These are phyloP conservation scores for Sanghuangporus weigelae DNA, from an alignment of 1,284 basidiomycete genomes.

Conservation along the genomic window DNA sequence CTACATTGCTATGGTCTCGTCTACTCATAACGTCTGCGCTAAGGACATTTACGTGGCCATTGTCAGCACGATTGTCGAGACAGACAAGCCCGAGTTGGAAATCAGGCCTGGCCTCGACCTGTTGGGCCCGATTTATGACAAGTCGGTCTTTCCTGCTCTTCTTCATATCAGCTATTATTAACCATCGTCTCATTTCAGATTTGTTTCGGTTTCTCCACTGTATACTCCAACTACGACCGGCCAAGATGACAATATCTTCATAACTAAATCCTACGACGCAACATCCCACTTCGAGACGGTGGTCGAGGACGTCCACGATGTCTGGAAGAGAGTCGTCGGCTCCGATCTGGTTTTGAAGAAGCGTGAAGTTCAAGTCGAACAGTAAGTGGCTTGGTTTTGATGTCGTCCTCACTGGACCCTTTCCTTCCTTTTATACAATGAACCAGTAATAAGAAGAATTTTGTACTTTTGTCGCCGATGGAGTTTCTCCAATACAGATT, in stretches of 20 bases:
- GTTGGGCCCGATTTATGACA: slow-evolving; percentile 91
- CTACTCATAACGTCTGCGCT: slow-evolving; percentile 96
- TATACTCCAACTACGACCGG: slow-evolving; percentile 89
- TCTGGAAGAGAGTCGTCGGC: slow-evolving; percentile 84
- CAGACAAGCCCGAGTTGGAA: slow-evolving; percentile 88
- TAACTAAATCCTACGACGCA: slow-evolving; percentile 97
- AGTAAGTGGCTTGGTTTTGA: slow-evolving; percentile 32
- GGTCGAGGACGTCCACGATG: slow-evolving; percentile 90
- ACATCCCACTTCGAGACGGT: slow-evolving; percentile 99
- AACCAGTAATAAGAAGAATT: slow-evolving; percentile 4
- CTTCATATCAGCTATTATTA: background rate
- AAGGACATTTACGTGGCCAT: slow-evolving; percentile 95
- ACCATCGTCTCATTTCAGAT: slow-evolving; percentile 44
- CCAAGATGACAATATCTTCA: slow-evolving; percentile 83
- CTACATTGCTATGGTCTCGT: slow-evolving; percentile 96
- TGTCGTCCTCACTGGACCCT: slow-evolving; percentile 16
- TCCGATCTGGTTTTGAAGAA: slow-evolving; percentile 79
- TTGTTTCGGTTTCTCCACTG: slow-evolving; percentile 83
- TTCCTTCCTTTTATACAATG: slow-evolving; percentile 19
- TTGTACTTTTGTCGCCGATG: slow-evolving; percentile 2
- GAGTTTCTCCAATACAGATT: background rate
- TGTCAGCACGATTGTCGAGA: slow-evolving; percentile 98
- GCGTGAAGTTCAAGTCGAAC: slow-evolving; percentile 64
- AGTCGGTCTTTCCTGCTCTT: slow-evolving; percentile 49
- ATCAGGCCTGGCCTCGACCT: slow-evolving; percentile 89